A percentile compares a stretch with the other conserved stretches of the same genome.
phyloP scores from a whole-genome alignment of 2,329 filamentous ascomycete genomes.

The Pseudocercospora fijiensis region DNA sequence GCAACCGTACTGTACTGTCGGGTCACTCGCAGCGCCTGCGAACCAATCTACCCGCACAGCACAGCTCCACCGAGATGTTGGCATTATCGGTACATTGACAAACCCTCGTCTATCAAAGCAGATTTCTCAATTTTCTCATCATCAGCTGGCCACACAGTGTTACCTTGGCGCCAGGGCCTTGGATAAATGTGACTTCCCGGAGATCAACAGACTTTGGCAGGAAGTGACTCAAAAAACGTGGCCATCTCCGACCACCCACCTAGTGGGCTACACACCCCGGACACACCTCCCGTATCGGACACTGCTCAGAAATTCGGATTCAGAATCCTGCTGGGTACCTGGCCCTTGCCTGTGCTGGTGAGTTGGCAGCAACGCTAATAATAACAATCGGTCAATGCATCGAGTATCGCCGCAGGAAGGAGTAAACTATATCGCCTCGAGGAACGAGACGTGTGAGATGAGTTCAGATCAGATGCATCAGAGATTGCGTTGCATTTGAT shows the following conservation, averaged over 20 bases:
- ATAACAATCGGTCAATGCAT: neutral
- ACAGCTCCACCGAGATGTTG: too few relatives aligned
- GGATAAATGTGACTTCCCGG: neutral
- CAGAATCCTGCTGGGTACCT: neutral
- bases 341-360: neutral
- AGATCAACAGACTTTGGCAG: neutral
- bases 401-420: neutral
- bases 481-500: neutral
- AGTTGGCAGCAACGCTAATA: constrained; percentile 4
- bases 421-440: neutral
- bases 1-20: neutral
- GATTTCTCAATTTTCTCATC: too few relatives aligned
- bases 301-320: too few relatives aligned
- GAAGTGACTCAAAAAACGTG: neutral
- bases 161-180: neutral
- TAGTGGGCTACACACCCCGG: neutral
- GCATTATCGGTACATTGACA: neutral
- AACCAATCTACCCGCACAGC: neutral
- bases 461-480: neutral
- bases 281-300: neutral
- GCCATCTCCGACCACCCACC: neutral
- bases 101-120: neutral
- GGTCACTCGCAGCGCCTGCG: neutral
- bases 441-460: neutral
- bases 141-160: neutral